Conservation (phyloP, 2,329 filamentous ascomycete species). For the Exophiala spinifera region DNA sequence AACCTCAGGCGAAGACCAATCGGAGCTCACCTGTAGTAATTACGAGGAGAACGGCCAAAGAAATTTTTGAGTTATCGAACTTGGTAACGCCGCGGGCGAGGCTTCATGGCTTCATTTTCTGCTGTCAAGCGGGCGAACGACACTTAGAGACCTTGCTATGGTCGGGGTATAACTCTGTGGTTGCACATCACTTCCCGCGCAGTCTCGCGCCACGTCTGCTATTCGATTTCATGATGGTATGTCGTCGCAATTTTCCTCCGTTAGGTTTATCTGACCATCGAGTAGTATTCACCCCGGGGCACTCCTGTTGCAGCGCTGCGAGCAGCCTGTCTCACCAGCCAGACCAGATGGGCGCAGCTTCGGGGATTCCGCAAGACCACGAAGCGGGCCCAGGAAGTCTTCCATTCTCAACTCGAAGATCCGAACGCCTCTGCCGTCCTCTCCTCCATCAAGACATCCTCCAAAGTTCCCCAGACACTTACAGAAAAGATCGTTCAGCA, state of each 20-base stretch:
- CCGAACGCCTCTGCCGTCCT: constrained; percentile 67
- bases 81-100: too few relatives aligned
- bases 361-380: constrained; percentile 8
- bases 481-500: constrained; percentile 90
- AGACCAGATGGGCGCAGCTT: constrained; percentile 1
- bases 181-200: neutral
- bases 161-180: too few relatives aligned
- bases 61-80: neutral
- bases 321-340: neutral
- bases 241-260: neutral
- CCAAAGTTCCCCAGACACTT: constrained; percentile 66
- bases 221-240: neutral
- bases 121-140: too few relatives aligned
- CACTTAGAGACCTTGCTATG: too few relatives aligned
- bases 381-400: constrained; percentile 48
- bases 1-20: neutral
- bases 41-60: neutral
- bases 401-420: constrained; percentile 63
- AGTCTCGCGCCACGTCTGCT: neutral
- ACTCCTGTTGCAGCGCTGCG: constrained; percentile 1
- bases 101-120: too few relatives aligned
- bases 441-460: constrained; percentile 64
- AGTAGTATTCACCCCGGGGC: constrained; percentile 1
- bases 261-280: neutral
- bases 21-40: constrained; percentile 9